Evolutionary conservation across 306 rosid genomes (phyloP).

Genomic region (Vigna mungo): DNA sequence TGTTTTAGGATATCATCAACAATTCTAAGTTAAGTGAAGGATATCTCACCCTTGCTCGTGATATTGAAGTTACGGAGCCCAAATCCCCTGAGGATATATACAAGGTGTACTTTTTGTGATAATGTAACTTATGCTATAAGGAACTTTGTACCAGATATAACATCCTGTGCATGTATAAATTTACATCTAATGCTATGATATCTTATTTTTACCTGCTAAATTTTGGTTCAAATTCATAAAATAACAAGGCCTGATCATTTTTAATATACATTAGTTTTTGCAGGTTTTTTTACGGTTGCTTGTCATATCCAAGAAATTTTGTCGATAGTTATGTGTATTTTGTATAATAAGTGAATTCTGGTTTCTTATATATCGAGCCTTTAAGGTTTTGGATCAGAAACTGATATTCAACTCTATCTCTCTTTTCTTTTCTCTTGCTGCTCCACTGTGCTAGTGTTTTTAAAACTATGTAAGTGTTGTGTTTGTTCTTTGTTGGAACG

Average conservation of each 20-base stretch:
- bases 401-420: too few relatives aligned
- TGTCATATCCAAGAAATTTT: constrained; percentile 14
- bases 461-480: too few relatives aligned
- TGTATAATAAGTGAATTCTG: neutral
- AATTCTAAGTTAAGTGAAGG: constrained; percentile 91
- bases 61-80: constrained; percentile 98
- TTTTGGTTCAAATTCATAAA: neutral
- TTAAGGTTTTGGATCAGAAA: too few relatives aligned
- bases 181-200: neutral
- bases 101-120: constrained; percentile 64
- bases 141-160: constrained; percentile 15
- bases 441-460: too few relatives aligned
- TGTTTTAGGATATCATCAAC: constrained; percentile 82
- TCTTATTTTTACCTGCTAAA: neutral
- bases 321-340: neutral
- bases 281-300: constrained; percentile 3
- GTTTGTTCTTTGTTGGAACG: too few relatives aligned
- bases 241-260: too few relatives aligned
- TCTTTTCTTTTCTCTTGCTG: too few relatives aligned
- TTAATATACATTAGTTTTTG: neutral
- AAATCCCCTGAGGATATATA: constrained; percentile 98
- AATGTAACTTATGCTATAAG: neutral
- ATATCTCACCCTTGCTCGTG: constrained; percentile 96
- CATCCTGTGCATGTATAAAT: neutral
- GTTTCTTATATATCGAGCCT: neutral